Base-by-base conservation (phyloP, 176 grass and related monocot genomes). In the Carex myosuroides region DNA sequence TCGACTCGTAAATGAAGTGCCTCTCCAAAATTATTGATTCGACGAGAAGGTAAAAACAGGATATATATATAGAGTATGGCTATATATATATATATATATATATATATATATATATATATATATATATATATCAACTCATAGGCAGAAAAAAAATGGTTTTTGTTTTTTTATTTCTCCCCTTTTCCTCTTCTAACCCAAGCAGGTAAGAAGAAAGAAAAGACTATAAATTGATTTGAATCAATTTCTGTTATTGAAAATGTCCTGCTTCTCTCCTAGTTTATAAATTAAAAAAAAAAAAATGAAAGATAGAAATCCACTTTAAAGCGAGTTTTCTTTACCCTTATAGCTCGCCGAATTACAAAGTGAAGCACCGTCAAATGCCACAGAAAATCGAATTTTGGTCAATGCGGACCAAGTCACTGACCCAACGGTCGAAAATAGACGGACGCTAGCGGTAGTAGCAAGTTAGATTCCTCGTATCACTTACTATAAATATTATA, bases 361-460 rank as follows among this genome's bases (percentile, higher is more conserved):
- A 14, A 13, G 13, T 6, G 3, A 14, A 60, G 44, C 70, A 73
- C 20, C 11, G 37, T 50, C 3, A 22, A 4, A 21, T 30, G 48
- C 42, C 73, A 78, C 73, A 57, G 8, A 78, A 33, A 56, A 57
- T 78, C 73, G 0, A 9, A 18, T 32, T 57, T 78, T 78, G 53
- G 50, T 78, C 73, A 78, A 78, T 57, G 73, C 20, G 24, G 48
- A 78, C 50, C 39, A 39, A 44, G 56, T 29, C 59, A 26, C 50
- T 30, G 44, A 8, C 80, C 79, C 88, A 91, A 93, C 89, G 91
- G 89, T 91, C 91, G 81, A 32, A 66, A 83, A 89, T 18, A 35
- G 26, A 57, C 13, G 73, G 52, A 57, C 48, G 26, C 50, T 78
- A 33, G 44, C 33, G 24, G 44, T 81, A 8, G 6, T 17, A 18